These are phyloP conservation scores for Aspergillus sp. DNA, from an alignment of 2,329 filamentous ascomycete species.

Conservation along the genomic window DNA sequence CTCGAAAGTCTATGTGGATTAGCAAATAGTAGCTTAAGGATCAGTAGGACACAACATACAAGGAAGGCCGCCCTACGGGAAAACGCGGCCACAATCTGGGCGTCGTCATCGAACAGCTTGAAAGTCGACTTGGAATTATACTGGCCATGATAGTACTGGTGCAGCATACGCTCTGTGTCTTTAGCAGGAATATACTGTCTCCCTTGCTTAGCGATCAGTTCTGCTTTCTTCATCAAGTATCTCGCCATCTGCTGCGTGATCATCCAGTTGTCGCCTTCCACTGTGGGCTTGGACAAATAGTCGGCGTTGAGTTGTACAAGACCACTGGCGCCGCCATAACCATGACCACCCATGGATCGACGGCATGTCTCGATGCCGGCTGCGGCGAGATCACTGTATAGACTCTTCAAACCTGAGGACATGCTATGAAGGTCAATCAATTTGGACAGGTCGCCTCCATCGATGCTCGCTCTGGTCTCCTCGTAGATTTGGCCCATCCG, in stretches of 20 bases:
- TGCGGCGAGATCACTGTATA: constrained; percentile 53
- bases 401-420: constrained; percentile 53
- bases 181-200: constrained; percentile 5
- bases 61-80: background rate
- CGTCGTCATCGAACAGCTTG: background rate
- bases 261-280: constrained; percentile 59
- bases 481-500: constrained; percentile 52
- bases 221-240: constrained; percentile 48
- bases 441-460: constrained; percentile 47
- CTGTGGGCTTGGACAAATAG: constrained; percentile 48
- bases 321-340: constrained; percentile 52
- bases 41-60: background rate
- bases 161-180: constrained; percentile 12
- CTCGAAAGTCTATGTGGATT: background rate
- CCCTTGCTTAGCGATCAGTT: constrained; percentile 11
- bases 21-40: background rate
- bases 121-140: too few relatives aligned
- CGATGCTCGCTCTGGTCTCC: constrained; percentile 45
- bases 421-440: constrained; percentile 53
- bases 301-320: constrained; percentile 49
- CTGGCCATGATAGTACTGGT: background rate
- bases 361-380: constrained; percentile 55
- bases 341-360: constrained; percentile 53
- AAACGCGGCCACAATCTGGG: background rate
- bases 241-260: constrained; percentile 51